These are phyloP conservation scores for Eucalyptus paniculata DNA, from an alignment of 345 rosid genomes.

Conservation along the genomic window DNA sequence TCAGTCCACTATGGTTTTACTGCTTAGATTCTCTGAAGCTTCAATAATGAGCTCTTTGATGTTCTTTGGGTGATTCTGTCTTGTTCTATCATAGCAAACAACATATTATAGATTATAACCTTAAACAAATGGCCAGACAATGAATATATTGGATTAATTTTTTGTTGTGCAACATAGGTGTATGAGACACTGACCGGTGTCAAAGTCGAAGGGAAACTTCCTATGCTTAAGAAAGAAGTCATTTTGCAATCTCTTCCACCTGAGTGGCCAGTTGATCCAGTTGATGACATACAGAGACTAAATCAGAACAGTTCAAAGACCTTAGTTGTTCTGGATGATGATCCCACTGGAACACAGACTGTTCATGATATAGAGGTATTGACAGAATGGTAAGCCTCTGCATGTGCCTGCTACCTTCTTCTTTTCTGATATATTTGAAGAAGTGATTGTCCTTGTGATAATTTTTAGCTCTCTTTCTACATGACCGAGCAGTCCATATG, in stretches of 20 bases:
- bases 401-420: background rate
- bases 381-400: constrained; percentile 77
- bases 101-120: background rate
- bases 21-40: background rate
- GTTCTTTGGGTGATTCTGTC: background rate
- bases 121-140: background rate
- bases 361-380: constrained; percentile 91
- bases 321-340: constrained; percentile 92
- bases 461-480: background rate
- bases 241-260: constrained; percentile 64
- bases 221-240: constrained; percentile 52
- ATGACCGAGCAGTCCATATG: background rate
- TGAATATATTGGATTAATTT: background rate
- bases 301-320: constrained; percentile 56
- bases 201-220: constrained; percentile 78
- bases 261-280: constrained; percentile 80
- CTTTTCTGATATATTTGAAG: background rate
- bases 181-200: constrained; percentile 80
- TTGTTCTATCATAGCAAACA: background rate
- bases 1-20: background rate
- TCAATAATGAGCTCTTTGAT: background rate
- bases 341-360: constrained; percentile 99
- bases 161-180: constrained; percentile 26
- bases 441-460: background rate
- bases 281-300: constrained; percentile 44